phyloP scores from a whole-genome alignment of 1,284 basidiomycete genomes.

The Cryptococcus wingfieldii region DNA sequence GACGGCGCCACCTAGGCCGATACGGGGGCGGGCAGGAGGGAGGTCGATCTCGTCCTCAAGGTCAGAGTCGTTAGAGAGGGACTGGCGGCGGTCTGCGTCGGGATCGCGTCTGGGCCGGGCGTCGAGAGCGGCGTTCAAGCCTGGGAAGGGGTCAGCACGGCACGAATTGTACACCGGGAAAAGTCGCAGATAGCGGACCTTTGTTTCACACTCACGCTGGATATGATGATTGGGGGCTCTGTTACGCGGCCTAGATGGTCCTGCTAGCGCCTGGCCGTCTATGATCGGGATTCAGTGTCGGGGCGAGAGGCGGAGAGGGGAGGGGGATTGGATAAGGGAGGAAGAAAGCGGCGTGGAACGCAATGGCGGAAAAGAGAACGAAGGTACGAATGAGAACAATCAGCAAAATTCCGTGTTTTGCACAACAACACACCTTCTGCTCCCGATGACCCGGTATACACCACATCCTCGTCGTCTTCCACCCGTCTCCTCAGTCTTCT shows the following conservation, averaged over 20 bases:
- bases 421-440: not conserved
- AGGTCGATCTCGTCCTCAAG: not conserved
- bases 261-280: not conserved
- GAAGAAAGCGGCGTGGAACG: not conserved
- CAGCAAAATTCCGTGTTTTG: not conserved
- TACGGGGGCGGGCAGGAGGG: not conserved
- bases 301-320: not conserved
- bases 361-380: not conserved
- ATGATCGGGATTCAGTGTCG: not conserved
- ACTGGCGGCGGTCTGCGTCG: not conserved
- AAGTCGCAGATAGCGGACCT: not conserved
- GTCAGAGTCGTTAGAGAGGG: not conserved
- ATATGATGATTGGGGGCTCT: not conserved
- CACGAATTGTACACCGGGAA: not conserved
- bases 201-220: not conserved
- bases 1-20: conserved; percentile 10
- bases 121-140: not conserved
- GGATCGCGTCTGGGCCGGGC: not conserved
- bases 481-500: not conserved
- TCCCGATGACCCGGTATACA: conserved; percentile 9
- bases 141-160: not conserved
- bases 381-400: not conserved
- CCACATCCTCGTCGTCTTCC: conserved; percentile 11
- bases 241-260: not conserved
- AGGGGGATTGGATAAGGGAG: not conserved